Conservation (phyloP, 192 early-diverging fungal species). For the Coemansia sp. region DNA sequence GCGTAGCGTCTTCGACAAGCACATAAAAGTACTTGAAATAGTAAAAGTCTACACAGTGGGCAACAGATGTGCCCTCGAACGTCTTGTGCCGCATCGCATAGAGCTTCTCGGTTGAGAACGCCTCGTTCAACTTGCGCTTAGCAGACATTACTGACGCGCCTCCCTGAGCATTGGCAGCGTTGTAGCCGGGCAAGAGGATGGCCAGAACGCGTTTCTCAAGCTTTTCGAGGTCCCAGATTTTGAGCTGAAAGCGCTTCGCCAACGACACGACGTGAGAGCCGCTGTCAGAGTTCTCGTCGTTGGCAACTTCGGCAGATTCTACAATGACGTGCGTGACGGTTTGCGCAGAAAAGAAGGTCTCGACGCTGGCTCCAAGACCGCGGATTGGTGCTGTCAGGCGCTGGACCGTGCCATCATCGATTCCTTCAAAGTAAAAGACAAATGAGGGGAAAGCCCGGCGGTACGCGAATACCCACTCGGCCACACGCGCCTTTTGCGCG, state of each 20-base stretch:
- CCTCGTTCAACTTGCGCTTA: constrained; percentile 58
- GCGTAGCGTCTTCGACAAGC: constrained; percentile 53
- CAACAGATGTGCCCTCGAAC: constrained; percentile 39
- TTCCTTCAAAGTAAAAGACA: constrained; percentile 60
- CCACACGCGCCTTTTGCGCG: constrained; percentile 43
- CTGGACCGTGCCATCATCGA: constrained; percentile 46
- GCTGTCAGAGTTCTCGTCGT: constrained; percentile 23
- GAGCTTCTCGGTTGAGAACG: constrained; percentile 50
- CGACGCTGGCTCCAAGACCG: constrained; percentile 38
- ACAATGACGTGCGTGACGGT: constrained; percentile 59
- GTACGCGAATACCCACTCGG: constrained; percentile 57
- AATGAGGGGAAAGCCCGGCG: constrained; percentile 53
- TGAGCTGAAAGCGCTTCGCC: constrained; percentile 47
- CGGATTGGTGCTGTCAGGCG: constrained; percentile 46
- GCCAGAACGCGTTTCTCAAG: constrained; percentile 52
- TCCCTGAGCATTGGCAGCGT: constrained; percentile 24
- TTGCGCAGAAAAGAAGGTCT: constrained; percentile 59
- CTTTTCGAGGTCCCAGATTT: constrained; percentile 53
- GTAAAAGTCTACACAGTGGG: constrained; percentile 53
- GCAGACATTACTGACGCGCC: constrained; percentile 41
- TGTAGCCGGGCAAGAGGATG: constrained; percentile 47
- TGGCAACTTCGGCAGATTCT: constrained; percentile 9
- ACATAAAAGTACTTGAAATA: constrained; percentile 58
- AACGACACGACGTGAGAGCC: constrained; percentile 40
- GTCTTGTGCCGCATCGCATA: constrained; percentile 53